Base-by-base conservation (phyloP, 2,329 filamentous ascomycete genomes). In the Didymella exigua region DNA sequence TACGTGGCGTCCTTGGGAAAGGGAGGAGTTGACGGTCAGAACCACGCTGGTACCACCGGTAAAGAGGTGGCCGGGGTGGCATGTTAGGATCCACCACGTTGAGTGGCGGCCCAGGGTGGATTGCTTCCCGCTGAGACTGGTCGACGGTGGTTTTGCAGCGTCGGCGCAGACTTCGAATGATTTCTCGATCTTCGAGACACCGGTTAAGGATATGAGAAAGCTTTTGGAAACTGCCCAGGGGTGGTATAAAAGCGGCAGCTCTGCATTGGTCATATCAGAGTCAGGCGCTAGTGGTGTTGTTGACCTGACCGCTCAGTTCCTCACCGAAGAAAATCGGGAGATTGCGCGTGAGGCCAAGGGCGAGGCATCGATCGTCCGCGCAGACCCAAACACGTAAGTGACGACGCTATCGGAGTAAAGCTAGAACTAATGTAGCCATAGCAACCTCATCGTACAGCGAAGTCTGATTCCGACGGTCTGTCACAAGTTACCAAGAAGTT, bases 301-400 rank as follows among this genome's bases (percentile, higher is more conserved):
- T 2, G 49, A 65, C 24, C 27, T 65, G 41, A 65, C 55, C 1
- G 19, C 34, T 0, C 24, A 31, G 3, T 61, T 59, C 19, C n/a
- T 24, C 13, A 27, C 10, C 19, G 13, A 45, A 31, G 5, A 6
- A 27, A 4, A 19, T 4, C 6, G 26, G 31, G 19, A 18, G n/a
- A n/a, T n/a, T n/a, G n/a, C n/a, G n/a, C n/a, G n/a, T 21, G 11
- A 21, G n/a, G 13, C 38, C 42, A 5, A 23, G 33, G n/a, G 21
- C 19, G 10, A 38, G 18, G 21, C 19, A 10, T 38, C 8, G 0
- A 55, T 60, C 23, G 58, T 65, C 27, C 50, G 56, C 5, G 60
- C 62, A 4, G 60, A 65, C 44, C 62, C 62, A 13, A 65, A 65
- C 33, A 65, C 62, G 62, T 63, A 48, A 57, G 62, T 56, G 4